Conservation (phyloP, 2,329 filamentous ascomycete species). For the Ilyonectria robusta region DNA sequence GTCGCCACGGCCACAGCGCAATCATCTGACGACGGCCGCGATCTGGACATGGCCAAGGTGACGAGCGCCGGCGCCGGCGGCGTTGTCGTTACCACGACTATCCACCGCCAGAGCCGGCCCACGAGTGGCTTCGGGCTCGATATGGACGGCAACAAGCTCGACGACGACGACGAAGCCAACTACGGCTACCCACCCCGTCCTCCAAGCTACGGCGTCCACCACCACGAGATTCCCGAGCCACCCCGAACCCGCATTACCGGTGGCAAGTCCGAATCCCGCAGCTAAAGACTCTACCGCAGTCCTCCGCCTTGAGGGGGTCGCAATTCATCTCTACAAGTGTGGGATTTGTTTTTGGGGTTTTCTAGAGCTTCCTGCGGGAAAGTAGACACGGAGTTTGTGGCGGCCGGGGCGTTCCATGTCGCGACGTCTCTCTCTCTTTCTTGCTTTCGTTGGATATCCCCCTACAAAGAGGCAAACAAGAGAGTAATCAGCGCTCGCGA, state of each 20-base stretch:
- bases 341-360: conserved; percentile 8
- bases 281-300: too few relatives aligned
- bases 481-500: conserved; percentile 10
- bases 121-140: conserved; percentile 34
- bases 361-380: conserved; percentile 9
- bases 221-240: conserved; percentile 33
- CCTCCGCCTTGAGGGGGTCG: neutral
- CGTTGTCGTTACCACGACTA: conserved; percentile 56
- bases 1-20: conserved; percentile 36
- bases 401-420: conserved; percentile 8
- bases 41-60: conserved; percentile 39
- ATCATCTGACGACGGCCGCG: conserved; percentile 35
- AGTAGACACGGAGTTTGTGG: conserved; percentile 20
- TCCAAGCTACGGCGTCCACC: conserved; percentile 28
- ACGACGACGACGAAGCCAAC: conserved; percentile 29
- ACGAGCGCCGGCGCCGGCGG: conserved; percentile 32
- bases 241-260: conserved; percentile 46
- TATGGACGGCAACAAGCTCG: neutral
- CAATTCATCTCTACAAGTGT: neutral
- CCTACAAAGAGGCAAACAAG: neutral
- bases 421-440: conserved; percentile 7
- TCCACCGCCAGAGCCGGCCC: conserved; percentile 52
- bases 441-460: neutral
- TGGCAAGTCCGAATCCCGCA: conserved; percentile 26
- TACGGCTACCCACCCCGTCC: conserved; percentile 34